Evolutionary conservation across 1,284 basidiomycete genomes (phyloP).

Genomic region (Violaceomyces palustris): DNA sequence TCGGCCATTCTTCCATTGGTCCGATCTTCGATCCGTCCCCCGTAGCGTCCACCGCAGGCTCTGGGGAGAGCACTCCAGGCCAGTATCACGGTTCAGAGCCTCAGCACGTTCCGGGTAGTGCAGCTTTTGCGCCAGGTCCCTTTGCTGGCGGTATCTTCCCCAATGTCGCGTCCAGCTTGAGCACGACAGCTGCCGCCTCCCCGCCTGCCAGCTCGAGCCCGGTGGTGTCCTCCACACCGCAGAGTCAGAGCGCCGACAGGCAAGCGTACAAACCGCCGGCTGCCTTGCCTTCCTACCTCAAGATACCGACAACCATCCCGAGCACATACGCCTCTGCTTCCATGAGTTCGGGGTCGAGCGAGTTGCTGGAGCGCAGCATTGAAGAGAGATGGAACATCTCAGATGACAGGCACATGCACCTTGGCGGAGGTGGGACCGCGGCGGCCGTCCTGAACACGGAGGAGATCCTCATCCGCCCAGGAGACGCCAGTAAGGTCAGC

Average conservation of each 20-base stretch:
- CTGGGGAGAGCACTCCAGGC: conserved; percentile 1
- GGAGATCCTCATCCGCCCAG: conserved; percentile 36
- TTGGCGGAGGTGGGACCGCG: conserved; percentile 25
- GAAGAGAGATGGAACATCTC: conserved; percentile 3
- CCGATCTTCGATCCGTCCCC: not conserved
- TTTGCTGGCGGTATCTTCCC: conserved; percentile 12
- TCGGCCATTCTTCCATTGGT: conserved; percentile 3
- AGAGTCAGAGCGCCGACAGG: conserved; percentile 5
- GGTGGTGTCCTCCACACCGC: conserved; percentile 18
- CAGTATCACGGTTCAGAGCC: conserved; percentile 12
- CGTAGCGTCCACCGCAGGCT: conserved; percentile 1
- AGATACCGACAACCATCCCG: conserved; percentile 49
- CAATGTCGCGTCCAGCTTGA: conserved; percentile 17
- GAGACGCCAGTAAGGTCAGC: conserved; percentile 36
- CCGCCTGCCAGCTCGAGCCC: conserved; percentile 22
- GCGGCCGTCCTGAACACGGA: conserved; percentile 34
- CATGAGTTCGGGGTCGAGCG: conserved; percentile 12
- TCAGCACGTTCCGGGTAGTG: conserved; percentile 12
- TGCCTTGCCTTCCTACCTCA: conserved; percentile 49
- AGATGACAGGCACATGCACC: conserved; percentile 5
- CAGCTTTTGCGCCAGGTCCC: conserved; percentile 11
- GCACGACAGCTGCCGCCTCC: conserved; percentile 18
- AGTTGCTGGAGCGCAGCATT: conserved; percentile 10
- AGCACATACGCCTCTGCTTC: conserved; percentile 32
- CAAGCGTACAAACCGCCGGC: conserved; percentile 6